Evolutionary conservation across 1,284 basidiomycete species (phyloP).

Genomic region (Meripilus lineatus): DNA sequence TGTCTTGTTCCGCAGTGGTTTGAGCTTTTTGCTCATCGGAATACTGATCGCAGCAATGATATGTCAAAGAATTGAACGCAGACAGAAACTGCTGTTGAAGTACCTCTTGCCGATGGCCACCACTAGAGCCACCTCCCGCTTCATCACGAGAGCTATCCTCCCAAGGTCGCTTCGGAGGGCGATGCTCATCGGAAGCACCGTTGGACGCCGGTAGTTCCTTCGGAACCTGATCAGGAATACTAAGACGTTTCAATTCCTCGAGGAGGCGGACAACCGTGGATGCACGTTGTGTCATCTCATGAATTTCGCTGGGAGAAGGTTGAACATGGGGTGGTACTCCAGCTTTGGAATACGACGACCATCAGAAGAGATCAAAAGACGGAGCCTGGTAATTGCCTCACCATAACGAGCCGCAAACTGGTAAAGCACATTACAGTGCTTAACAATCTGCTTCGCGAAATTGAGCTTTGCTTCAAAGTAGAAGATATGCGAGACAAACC

Average conservation of each 20-base stretch:
- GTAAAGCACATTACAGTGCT: constrained; percentile 55
- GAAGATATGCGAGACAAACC: constrained; percentile 12
- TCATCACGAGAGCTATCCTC: constrained; percentile 56
- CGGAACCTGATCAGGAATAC: constrained; percentile 26
- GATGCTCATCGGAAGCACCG: constrained; percentile 29
- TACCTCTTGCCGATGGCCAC: constrained; percentile 23
- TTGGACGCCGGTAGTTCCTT: constrained; percentile 12
- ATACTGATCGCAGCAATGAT: constrained; percentile 6
- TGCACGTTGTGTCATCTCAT: constrained; percentile 63
- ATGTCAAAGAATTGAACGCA: not conserved
- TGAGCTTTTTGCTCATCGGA: constrained; percentile 29
- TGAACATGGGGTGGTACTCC: constrained; percentile 40
- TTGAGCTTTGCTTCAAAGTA: constrained; percentile 5
- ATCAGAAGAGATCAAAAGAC: constrained; percentile 51
- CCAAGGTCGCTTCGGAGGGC: constrained; percentile 73
- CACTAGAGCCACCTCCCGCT: constrained; percentile 13
- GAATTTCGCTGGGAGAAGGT: constrained; percentile 50
- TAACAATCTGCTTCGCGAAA: constrained; percentile 42
- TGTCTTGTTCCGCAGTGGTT: constrained; percentile 69
- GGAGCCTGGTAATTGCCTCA: constrained; percentile 26
- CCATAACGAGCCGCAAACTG: constrained; percentile 63
- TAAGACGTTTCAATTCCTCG: constrained; percentile 50
- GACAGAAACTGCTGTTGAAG: constrained; percentile 11
- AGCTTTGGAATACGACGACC: constrained; percentile 46
- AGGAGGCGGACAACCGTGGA: constrained; percentile 59